Percentiles rank a stretch among this genome's conserved stretches.
Conservation (phyloP, 225 moss, liverwort and hornwort species). For the Asterella californica region DNA sequence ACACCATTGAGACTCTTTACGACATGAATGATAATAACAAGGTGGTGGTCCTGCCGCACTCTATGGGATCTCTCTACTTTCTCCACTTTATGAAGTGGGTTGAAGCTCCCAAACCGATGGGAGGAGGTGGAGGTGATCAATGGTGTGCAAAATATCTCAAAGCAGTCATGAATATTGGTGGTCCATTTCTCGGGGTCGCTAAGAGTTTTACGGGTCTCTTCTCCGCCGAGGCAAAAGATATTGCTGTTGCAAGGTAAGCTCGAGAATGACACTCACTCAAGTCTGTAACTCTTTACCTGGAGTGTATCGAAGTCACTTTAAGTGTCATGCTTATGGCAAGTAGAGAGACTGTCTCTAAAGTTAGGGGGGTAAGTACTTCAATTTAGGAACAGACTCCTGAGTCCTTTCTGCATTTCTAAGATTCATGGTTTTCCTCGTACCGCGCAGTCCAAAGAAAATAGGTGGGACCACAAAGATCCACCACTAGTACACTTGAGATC, state of each 20-base stretch:
- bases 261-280: neutral
- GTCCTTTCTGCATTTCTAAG: no score
- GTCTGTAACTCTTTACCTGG: neutral
- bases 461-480: no score
- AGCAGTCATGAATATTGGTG: slow-evolving; percentile 86
- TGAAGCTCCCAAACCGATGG: slow-evolving; percentile 81
- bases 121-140: slow-evolving; percentile 90
- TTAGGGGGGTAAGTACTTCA: neutral
- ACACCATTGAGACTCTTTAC: slow-evolving; percentile 71
- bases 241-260: slow-evolving; percentile 91
- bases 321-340: neutral
- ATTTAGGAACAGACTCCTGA: no score
- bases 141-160: slow-evolving; percentile 86
- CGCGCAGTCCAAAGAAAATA: no score
- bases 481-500: no score
- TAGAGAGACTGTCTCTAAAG: neutral
- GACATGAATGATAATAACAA: slow-evolving; percentile 65
- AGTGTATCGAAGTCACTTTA: neutral
- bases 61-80: slow-evolving; percentile 94
- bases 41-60: slow-evolving; percentile 86
- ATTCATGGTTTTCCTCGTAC: no score
- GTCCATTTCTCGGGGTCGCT: slow-evolving; percentile 86
- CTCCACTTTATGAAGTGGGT: slow-evolving; percentile 97
- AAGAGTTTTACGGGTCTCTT: slow-evolving; percentile 90
- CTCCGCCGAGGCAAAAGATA: slow-evolving; percentile 98